A percentile compares a stretch with the other conserved stretches of the same genome.
Evolutionary conservation across 176 grass and related monocot genomes (phyloP).

Genomic region (Triticum urartu): DNA sequence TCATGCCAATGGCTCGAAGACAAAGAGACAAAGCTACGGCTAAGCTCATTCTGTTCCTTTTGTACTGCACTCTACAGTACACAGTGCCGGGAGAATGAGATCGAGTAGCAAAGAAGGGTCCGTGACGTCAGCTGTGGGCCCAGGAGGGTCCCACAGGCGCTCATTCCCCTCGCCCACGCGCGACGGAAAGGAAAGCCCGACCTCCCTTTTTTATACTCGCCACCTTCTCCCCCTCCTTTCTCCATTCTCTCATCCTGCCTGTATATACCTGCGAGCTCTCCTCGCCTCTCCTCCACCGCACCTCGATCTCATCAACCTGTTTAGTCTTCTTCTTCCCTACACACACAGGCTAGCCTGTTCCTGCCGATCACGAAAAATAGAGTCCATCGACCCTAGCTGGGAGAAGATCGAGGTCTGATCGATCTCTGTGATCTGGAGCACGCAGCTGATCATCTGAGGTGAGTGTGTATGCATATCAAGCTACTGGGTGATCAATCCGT

Average conservation of each 20-base stretch:
- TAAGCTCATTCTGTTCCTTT: slow-evolving; percentile 13
- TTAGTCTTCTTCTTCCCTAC: slow-evolving; percentile 18
- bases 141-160: slow-evolving; percentile 6
- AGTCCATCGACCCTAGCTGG: not conserved
- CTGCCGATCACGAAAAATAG: not conserved
- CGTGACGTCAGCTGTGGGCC: slow-evolving; percentile 35
- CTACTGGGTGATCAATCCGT: slow-evolving; percentile 22
- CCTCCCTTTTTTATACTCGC: slow-evolving; percentile 48
- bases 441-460: slow-evolving; percentile 31
- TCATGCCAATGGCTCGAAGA: not conserved
- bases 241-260: slow-evolving; percentile 32
- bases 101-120: slow-evolving; percentile 2
- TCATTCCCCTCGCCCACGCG: slow-evolving; percentile 63
- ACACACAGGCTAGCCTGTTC: not conserved
- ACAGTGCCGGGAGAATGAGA: slow-evolving; percentile 18
- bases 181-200: slow-evolving; percentile 42
- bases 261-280: slow-evolving; percentile 14
- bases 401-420: not conserved
- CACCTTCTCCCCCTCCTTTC: slow-evolving; percentile 42
- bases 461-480: slow-evolving; percentile 35
- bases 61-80: slow-evolving; percentile 4
- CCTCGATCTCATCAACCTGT: slow-evolving; percentile 26
- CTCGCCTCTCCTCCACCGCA: not conserved
- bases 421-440: not conserved
- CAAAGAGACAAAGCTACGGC: not conserved